phyloP scores from a whole-genome alignment of 2,329 filamentous ascomycete genomes.

The Diaporthe aspalathi region DNA sequence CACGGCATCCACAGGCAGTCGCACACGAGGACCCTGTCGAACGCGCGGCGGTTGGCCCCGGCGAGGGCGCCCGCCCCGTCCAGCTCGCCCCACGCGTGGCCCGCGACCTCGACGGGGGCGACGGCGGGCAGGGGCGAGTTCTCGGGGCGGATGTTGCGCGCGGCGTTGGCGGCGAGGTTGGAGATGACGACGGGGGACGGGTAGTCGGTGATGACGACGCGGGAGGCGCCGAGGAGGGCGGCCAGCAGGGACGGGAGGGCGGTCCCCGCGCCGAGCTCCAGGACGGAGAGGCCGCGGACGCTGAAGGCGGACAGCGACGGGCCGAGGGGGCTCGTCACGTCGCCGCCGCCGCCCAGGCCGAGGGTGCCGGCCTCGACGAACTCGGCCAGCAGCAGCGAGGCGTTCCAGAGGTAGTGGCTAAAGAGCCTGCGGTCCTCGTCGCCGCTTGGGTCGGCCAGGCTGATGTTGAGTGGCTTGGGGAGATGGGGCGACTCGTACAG shows the following conservation, averaged over 20 bases:
- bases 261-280: constrained; percentile 77
- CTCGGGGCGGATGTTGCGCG: constrained; percentile 57
- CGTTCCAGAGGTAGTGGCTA: constrained; percentile 81
- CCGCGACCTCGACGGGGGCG: constrained; percentile 59
- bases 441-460: constrained; percentile 59
- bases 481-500: constrained; percentile 68
- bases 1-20: constrained; percentile 82
- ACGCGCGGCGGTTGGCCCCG: constrained; percentile 51
- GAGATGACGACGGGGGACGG: constrained; percentile 69
- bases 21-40: constrained; percentile 74
- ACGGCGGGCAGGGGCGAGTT: constrained; percentile 46
- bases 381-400: constrained; percentile 66
- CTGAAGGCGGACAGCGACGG: constrained; percentile 51
- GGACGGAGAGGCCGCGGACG: constrained; percentile 61
- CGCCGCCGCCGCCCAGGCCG: constrained; percentile 36
- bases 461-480: constrained; percentile 56
- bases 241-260: constrained; percentile 64
- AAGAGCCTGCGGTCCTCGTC: constrained; percentile 71
- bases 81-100: constrained; percentile 74
- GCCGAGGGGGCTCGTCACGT: neutral
- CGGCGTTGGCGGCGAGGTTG: constrained; percentile 69
- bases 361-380: constrained; percentile 64
- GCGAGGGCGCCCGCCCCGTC: constrained; percentile 38
- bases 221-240: constrained; percentile 57
- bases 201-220: constrained; percentile 75